Evolutionary conservation across 768 basidiomycete species (phyloP), one percentile per base, ranked within the genome.

Genomic region (Trametes gibbosa): DNA sequence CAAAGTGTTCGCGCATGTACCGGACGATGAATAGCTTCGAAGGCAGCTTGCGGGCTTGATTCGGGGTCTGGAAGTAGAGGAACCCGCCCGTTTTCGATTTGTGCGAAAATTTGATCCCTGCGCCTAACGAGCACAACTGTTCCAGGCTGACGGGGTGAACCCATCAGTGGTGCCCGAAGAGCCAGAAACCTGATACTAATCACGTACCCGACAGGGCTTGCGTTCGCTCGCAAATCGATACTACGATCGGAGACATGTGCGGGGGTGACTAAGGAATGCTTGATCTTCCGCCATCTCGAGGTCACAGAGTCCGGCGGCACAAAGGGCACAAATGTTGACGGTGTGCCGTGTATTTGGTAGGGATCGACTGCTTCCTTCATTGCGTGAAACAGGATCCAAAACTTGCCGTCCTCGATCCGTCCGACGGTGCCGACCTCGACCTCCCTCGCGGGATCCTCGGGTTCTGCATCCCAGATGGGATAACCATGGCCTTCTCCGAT

Each of bases 391-490:
- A 45, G 21, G 43, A 24, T n/a, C 43, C 19, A 24, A 23, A 45
- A 45, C 21, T 45, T 24, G 43, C 43, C 43, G 21, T 21, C 19
- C 6, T 45, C 21, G 43, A 24, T 24, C 8, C 43, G 23, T 8
- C 19, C 43, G 19, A 45, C 43, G 21, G 58, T 56, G 21, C 61
- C 61, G 21, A 62, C 39, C 34, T 50, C 42, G 19, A 62, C 21
- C 41, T 62, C 61, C 4, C 29, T 32, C 29, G 10, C 29, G 29
- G 5, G 29, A 13, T 45, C 27, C 41, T 39, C 40, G 17, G 47
- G 56, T 21, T 58, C 50, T 0, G 56, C 56, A 21, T 43, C 35
- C 61, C 61, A 62, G 37, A 62, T 45, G 1, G 61, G 61, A 19
- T 53, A 53, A 16, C 58, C 58, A 9, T 53, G 35, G 25, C 52